Base-by-base conservation (phyloP, 345 rosid species). In the Sonneratia caseolaris region DNA sequence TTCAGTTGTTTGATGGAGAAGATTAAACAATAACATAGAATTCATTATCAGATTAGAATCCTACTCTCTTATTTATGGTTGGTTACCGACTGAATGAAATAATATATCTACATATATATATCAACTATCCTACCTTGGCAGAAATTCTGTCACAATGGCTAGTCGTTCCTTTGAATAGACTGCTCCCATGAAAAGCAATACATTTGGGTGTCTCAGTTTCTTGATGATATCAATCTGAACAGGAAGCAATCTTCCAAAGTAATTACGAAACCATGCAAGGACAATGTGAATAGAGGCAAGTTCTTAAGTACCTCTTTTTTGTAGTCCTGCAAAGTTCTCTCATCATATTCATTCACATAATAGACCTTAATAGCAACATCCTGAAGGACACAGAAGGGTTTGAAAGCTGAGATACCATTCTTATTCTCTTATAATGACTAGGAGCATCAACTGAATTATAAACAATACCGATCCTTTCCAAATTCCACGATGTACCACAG, bases 181-280 rank as follows among this genome's bases (percentile, higher is more conserved):
- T 4, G 97, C 97, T 83, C 98, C 98, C 97, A 94, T 94, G 80
- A 91, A 89, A 48, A 94, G 80, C 76, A 94, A 74, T 18, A 91
- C 96, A 75, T 94, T 91, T 8, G 98, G 97, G 81, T 94, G 97
- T 79, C 98, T 87, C 69, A 94, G 74, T 77, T 82, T 91, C 82
- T 81, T 89, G 96, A 94, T 91, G 56, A 94, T 87, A 71, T 85
- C 84, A 70, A 89, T 86, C 98, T 91, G 81, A 47, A 71, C 38
- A 62, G 15, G 37, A 56, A 24, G 9, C 32, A 15, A 43, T 47
- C 43, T 37, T 18, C 61, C 38, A 59, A 57, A 57, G 71, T 22
- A 53, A 57, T 47, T 1, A 51, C 21, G 59, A 22, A 69, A 18
- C 73, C 51, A 51, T 27, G 70, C 35, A 32, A 53, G 16, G 36